A percentile compares a stretch with the other conserved stretches of the same genome.
Evolutionary conservation across 805 yeast species (phyloP).

Genomic region (Lachancea kluyveri): DNA sequence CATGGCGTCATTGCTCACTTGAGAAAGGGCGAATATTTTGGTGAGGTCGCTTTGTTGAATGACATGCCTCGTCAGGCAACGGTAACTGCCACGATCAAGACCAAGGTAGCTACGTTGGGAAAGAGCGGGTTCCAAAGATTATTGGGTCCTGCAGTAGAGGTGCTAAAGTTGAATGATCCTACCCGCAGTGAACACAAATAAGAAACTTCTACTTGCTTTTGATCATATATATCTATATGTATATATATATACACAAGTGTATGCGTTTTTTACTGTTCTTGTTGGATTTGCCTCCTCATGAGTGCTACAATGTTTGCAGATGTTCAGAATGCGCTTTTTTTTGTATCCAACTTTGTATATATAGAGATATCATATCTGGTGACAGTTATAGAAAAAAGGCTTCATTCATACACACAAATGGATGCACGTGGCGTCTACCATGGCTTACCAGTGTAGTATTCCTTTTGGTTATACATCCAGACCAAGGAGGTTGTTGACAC

Average conservation of each 20-base stretch:
- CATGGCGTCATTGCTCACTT: constrained; percentile 57
- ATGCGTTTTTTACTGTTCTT: no score
- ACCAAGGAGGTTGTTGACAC: constrained; percentile 66
- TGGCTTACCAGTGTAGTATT: constrained; percentile 43
- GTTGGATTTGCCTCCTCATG: no score
- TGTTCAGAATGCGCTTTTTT: no score
- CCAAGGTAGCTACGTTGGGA: constrained; percentile 87
- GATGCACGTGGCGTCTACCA: no score
- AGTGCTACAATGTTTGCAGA: no score
- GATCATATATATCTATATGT: neutral
- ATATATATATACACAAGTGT: no score
- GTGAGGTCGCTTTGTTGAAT: constrained; percentile 89
- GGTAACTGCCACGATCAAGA: constrained; percentile 64
- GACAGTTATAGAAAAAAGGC: no score
- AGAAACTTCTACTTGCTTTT: neutral
- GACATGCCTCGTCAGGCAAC: constrained; percentile 94
- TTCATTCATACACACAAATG: no score
- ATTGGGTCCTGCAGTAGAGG: constrained; percentile 90
- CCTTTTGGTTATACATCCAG: constrained; percentile 78
- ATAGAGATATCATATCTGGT: neutral
- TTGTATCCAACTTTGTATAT: constrained; percentile 1
- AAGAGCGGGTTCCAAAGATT: constrained; percentile 91
- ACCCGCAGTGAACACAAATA: constrained; percentile 32
- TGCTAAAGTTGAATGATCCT: constrained; percentile 81
- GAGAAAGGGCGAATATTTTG: constrained; percentile 86